Base-by-base conservation (phyloP, 2,329 filamentous ascomycete species). In the Ophiosphaerella herpotricha region DNA sequence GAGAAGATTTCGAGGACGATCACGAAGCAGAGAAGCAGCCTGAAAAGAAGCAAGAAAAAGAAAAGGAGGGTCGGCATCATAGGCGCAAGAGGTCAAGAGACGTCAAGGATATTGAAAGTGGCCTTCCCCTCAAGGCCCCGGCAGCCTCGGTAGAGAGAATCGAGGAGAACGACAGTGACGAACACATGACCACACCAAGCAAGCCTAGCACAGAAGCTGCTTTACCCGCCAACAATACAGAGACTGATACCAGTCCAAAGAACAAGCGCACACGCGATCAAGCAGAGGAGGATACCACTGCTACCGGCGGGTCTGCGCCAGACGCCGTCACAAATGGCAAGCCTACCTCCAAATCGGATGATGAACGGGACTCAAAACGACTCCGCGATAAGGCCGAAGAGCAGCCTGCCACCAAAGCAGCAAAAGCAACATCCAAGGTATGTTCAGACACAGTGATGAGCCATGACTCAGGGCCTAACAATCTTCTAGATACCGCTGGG, bases 21-120 rank as follows among this genome's bases (percentile, higher is more conserved):
- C 54, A 66, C 5, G 63, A 64, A 29, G 64, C 67, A 8, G 65
- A 71, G 16, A 64, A 67, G 52, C 64, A 61, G 5, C 54, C 64
- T 6, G 66, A 66, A 24, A 70, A 70, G 45, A 67, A 73, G 44
- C 57, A 68, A 11, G 73, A 70, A 52, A 48, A 70, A 23, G 58
- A 67, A 12, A 71, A 70, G 52, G 45, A 48, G 31, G 39, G 34
- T 7, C 41, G 45, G 23, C 71, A 71, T 35, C 77, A 79, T 59
- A 66, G 57, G 7, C 72, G 77, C 52, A 80, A 80, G 65, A 70
- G 77, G 54, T 80, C 77, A 52, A 70, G 77, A 60, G 77, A 79
- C 46, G 71, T 75, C 1, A 66, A 70, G 23, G 62, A 68, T 32
- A 63, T 68, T 21, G 62, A 65, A 39, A 46, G 51, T 31, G 70